Base-by-base conservation (phyloP, 306 rosid species). In the Herpetospermum pedunculosum region DNA sequence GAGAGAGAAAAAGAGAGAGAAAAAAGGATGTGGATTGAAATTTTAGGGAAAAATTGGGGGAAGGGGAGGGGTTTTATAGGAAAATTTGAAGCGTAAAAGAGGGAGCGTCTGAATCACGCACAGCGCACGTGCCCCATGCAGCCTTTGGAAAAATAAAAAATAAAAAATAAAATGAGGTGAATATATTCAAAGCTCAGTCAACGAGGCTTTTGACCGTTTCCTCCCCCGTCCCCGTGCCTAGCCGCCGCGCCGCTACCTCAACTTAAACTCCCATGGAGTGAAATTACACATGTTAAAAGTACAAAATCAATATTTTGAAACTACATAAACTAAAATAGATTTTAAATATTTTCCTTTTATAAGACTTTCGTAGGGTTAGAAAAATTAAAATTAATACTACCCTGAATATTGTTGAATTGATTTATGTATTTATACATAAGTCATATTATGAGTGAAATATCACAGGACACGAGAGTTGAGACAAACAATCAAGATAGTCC, bases 131-230 rank as follows among this genome's bases (percentile, higher is more conserved):
- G 68, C 14, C 59, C 44, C 83, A 73, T 72, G 84, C 73, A 72
- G 76, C 29, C 16, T 0, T 29, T 13, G 23, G 13, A 13, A 50
- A 19, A 21, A 53, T 4, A 4, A 38, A 52, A 72, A 40, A n/a
- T n/a, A n/a, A 12, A 26, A 44, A 14, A 18, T 0, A 14, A 34
- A 74, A 28, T 14, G 54, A 74, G 12, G 8, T 16, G 8, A 37
- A 21, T 2, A 47, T 48, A 59, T 71, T 72, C 75, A 58, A 50
- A 82, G 79, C 84, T 18, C 84, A 50, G 92, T 90, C 89, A 84
- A 80, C 82, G 68, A 84, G 77, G 79, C 47, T 13, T 13, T 84
- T 90, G 96, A 90, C 96, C 80, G 75, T n/a, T 30, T 58, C 21
- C 19, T 70, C 47, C 6, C 30, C 4, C 3, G 5, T 3, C 40